Evolutionary conservation across 495 filamentous ascomycete species (phyloP), one percentile per base, ranked within the genome.

Genomic region (Trichoderma gamsii): DNA sequence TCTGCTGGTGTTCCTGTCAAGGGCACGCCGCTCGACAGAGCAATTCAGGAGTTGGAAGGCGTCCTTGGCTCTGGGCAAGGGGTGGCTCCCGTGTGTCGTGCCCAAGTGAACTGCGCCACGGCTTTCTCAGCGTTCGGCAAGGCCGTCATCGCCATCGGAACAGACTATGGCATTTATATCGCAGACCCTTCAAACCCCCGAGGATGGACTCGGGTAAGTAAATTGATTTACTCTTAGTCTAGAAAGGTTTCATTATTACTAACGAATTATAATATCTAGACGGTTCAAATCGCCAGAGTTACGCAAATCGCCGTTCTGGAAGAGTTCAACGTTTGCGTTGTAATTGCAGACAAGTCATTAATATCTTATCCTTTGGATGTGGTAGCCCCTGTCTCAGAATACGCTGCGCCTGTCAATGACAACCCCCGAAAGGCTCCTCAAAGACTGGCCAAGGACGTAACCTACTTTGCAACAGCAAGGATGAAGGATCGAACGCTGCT

Each of bases 401-500:
- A 84, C 64, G 76, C 85, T 0, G 77, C 84, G 5, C 84, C 87
- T 18, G 77, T 83, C 11, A 84, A 84, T 68, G 90, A 93, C 72
- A 87, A 81, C 67, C 81, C 81, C 16, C 86, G 90, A 25, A 85
- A 88, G 66, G 92, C 94, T 4, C 95, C 96, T 1, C 94, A 97
- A 75, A 93, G 96, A 71, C 81, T 99, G 41, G 96, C 92, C 56
- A 88, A 92, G 68, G 95, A 98, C 78, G 93, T 99, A 16, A 89
- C 93, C 41, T 98, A 98, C 84, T 98, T 98, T 76, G 92, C 92
- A 7, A 92, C 91, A 4, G 95, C 93, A 15, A 86, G 90, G 66
- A 97, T 98, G 93, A 99, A 99, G 80, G 96, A 99, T 69, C 87
- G 95, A 8, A 91, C 89, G 70, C 81, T 99, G 64, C 88, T 99